Base-by-base conservation (phyloP, 768 basidiomycete genomes). In the Paxillus involutus region DNA sequence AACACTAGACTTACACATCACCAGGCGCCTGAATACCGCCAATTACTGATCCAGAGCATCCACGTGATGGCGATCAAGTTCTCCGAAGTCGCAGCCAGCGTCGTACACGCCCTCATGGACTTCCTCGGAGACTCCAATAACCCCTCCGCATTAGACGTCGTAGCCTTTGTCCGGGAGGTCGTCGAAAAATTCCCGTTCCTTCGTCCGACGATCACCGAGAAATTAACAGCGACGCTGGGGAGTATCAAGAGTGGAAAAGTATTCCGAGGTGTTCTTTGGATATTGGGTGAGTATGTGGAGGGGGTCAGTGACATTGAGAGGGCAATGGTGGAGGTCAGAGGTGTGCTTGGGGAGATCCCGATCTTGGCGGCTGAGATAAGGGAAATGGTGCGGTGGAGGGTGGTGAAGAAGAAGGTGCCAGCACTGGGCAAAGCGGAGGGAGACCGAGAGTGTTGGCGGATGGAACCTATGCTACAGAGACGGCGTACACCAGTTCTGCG, bases 241-340 rank as follows among this genome's bases (percentile, higher is more conserved):
- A 91, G 92, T 57, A 92, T 98, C 74, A 94, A 94, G 71, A 94
- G 91, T 1, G 94, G 94, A 51, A 98, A 98, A 71, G 95, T 98
- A 21, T 98, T 91, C 79, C 86, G 94, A 5, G 97, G 96, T 7
- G 82, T 98, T 16, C 80, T 98, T 98, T 98, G 97, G 96, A 97
- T 98, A 59, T 79, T 98, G n/a, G 96, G 97, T 58, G 96, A 98
- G 73, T 99, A 98, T 62, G 86, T 91, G 37, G 83, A 32, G 32
- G 32, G 32, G 11, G 32, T 11, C 32, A 32, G 32, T 32, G 32
- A 32, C 32, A 91, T 98, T 56, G 78, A 85, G 55, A 77, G 71
- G 43, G 80, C 86, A 2, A 85, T 97, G 80, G 75, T 76, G 44
- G 90, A 92, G 69, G 78, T 98, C 42, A 78, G 94, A 51, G 85